Conservation (phyloP, 352 stramenopile genomes). For the Plasmopara halstedii region DNA sequence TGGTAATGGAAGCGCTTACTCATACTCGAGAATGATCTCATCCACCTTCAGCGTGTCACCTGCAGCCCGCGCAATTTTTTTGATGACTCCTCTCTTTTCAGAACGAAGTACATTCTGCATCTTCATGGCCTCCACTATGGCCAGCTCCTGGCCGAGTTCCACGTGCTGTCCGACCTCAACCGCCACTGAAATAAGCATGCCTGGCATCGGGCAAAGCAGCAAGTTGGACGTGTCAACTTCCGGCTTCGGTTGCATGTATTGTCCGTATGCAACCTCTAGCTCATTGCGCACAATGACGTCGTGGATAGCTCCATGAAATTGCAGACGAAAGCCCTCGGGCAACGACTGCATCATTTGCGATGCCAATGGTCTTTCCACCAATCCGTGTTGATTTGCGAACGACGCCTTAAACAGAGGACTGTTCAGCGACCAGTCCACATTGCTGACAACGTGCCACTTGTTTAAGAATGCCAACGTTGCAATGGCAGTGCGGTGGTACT, state of each 20-base stretch:
- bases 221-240: conserved; percentile 88
- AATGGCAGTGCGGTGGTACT: conserved; percentile 22
- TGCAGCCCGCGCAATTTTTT: conserved; percentile 64
- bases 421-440: conserved; percentile 58
- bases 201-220: conserved; percentile 94
- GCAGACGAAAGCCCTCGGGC: conserved; percentile 67
- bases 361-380: conserved; percentile 19
- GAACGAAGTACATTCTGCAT: conserved; percentile 97
- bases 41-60: conserved; percentile 89
- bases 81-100: conserved; percentile 84
- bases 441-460: conserved; percentile 45
- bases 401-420: conserved; percentile 49
- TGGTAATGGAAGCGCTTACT: no score
- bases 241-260: conserved; percentile 88
- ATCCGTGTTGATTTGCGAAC: conserved; percentile 22
- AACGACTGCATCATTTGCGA: conserved; percentile 61
- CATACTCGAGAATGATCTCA: conserved; percentile 89
- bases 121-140: conserved; percentile 97
- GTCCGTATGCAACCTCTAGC: conserved; percentile 77
- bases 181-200: conserved; percentile 80
- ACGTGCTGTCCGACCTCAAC: conserved; percentile 88
- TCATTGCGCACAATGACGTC: conserved; percentile 86
- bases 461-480: conserved; percentile 28
- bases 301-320: conserved; percentile 83
- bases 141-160: conserved; percentile 90